phyloP scores from a whole-genome alignment of 768 basidiomycete genomes.

The Lentinus tigrinus region DNA sequence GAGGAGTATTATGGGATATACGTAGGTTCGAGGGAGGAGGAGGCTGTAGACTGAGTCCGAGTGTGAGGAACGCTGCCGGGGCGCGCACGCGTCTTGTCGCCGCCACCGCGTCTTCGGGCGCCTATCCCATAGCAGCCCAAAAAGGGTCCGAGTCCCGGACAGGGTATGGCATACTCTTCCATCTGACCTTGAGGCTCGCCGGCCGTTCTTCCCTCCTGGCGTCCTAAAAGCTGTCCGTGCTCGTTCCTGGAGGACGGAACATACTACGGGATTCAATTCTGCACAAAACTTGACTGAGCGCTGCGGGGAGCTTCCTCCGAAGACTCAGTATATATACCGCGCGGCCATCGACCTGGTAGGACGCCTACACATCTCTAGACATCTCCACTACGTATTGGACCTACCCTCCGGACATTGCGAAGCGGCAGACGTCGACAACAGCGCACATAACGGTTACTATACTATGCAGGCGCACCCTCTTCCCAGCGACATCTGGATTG shows the following conservation, averaged over 20 bases:
- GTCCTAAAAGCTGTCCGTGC: not conserved
- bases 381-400: too few species aligned
- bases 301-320: not conserved
- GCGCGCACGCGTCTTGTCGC: not conserved
- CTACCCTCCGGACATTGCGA: not conserved
- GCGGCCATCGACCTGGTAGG: not conserved
- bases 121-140: not conserved
- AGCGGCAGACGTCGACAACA: not conserved
- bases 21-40: not conserved
- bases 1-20: not conserved
- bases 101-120: constrained; percentile 6
- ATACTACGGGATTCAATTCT: not conserved
- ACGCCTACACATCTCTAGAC: not conserved
- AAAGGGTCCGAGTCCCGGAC: not conserved
- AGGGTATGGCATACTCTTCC: constrained; percentile 6
- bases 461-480: constrained; percentile 28
- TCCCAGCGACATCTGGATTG: constrained; percentile 56
- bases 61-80: constrained; percentile 2
- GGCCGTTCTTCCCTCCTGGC: not conserved
- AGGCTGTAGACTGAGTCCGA: too few species aligned
- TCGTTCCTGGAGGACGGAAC: not conserved
- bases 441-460: not conserved
- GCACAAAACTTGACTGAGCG: not conserved
- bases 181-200: constrained; percentile 5
- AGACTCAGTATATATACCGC: not conserved